Conservation (phyloP, 2,329 filamentous ascomycete genomes). For the Sclerotinia spermophila region DNA sequence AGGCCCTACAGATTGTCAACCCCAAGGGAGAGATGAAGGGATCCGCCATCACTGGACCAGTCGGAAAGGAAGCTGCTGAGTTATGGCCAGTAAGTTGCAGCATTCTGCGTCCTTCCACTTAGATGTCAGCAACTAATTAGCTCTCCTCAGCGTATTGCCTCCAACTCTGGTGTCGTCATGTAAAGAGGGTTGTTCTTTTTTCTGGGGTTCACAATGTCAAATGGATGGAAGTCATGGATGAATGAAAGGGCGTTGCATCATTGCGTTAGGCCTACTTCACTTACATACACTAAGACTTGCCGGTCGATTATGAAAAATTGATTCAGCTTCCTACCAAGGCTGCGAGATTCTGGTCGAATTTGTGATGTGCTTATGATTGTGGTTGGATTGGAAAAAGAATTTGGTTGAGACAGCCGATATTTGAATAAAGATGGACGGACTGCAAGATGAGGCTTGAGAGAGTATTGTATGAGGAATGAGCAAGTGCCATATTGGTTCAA, state of each 20-base stretch:
- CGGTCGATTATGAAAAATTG: conserved; percentile 19
- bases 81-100: conserved; percentile 82
- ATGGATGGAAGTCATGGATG: conserved; percentile 19
- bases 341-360: background rate
- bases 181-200: conserved; percentile 52
- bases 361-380: conserved; percentile 8
- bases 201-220: conserved; percentile 31
- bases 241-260: conserved; percentile 19
- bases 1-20: conserved; percentile 79
- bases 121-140: conserved; percentile 37
- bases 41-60: conserved; percentile 96
- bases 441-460: background rate
- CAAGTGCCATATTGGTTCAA: background rate
- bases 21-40: conserved; percentile 99
- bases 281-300: conserved; percentile 17
- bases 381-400: background rate
- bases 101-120: background rate
- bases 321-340: conserved; percentile 19
- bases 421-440: background rate
- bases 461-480: background rate
- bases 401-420: background rate
- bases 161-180: conserved; percentile 99
- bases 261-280: conserved; percentile 17
- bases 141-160: conserved; percentile 80
- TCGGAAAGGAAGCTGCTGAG: conserved; percentile 99